These are phyloP conservation scores for Apiospora pterosperma DNA, from an alignment of 2,329 filamentous ascomycete genomes.

Conservation along the genomic window DNA sequence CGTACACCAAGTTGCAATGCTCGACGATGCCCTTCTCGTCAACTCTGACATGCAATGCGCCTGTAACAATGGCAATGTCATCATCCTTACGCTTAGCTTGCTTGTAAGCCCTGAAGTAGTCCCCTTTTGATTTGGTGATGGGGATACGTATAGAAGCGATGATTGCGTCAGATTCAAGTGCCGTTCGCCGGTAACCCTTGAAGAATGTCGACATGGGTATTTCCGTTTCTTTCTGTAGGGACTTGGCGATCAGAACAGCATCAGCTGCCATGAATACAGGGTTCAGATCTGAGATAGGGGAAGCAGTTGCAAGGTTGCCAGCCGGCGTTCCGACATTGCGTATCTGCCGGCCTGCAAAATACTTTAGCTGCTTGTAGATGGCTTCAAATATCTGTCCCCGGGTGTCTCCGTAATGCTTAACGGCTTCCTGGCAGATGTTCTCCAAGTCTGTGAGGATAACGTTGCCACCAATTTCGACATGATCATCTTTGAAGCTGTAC, in stretches of 20 bases:
- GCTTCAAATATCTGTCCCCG: conserved; percentile 81
- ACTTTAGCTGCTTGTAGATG: conserved; percentile 89
- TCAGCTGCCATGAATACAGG: conserved; percentile 89
- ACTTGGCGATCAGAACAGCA: conserved; percentile 77
- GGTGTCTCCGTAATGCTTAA: conserved; percentile 70
- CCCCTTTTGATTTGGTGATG: conserved; percentile 67
- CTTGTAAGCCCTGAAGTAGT: conserved; percentile 89
- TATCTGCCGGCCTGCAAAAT: conserved; percentile 93
- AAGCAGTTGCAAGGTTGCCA: conserved; percentile 90
- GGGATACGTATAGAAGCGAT: conserved; percentile 88
- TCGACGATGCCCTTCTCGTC: conserved; percentile 67
- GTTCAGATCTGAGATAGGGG: conserved; percentile 94
- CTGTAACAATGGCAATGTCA: conserved; percentile 96
- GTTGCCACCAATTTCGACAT: conserved; percentile 91
- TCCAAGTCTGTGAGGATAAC: conserved; percentile 90
- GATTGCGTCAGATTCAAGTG: conserved; percentile 75
- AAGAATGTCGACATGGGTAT: conserved; percentile 95
- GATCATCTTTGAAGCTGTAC: conserved; percentile 73
- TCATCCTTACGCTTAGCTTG: conserved; percentile 97
- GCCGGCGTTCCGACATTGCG: conserved; percentile 96
- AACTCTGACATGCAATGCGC: conserved; percentile 73
- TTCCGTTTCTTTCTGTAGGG: conserved; percentile 67
- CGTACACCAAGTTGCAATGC: conserved; percentile 80
- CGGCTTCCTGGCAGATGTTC: conserved; percentile 73
- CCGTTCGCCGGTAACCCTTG: conserved; percentile 83